Percentiles rank a stretch among this genome's conserved stretches.
phyloP scores from a whole-genome alignment of 805 yeast genomes.

The Myxozyma sirexii region DNA sequence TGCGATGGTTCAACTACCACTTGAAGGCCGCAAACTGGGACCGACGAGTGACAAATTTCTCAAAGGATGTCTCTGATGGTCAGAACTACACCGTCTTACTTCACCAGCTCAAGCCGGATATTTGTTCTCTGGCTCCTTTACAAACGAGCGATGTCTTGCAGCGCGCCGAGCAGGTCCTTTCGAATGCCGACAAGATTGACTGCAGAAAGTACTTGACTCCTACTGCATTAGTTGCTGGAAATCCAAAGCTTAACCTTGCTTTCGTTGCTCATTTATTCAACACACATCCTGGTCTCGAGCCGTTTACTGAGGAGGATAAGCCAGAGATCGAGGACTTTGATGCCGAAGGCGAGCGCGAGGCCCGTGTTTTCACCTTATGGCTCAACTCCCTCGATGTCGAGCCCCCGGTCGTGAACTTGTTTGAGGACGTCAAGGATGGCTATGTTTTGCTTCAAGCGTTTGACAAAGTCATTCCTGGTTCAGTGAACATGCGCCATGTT shows the following conservation, averaged over 20 bases:
- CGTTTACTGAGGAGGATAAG: slow-evolving; percentile 85
- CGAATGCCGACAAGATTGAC: slow-evolving; percentile 85
- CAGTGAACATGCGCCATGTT: slow-evolving; percentile 74
- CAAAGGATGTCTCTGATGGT: slow-evolving; percentile 88
- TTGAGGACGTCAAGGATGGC: slow-evolving; percentile 95
- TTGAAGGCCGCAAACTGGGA: slow-evolving; percentile 88
- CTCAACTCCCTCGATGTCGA: slow-evolving; percentile 94
- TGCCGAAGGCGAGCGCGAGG: slow-evolving; percentile 99
- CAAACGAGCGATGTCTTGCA: slow-evolving; percentile 70
- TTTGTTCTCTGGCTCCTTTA: slow-evolving; percentile 81
- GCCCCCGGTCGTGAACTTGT: slow-evolving; percentile 87
- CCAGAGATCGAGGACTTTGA: slow-evolving; percentile 97
- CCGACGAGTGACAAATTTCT: slow-evolving; percentile 83
- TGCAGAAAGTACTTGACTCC: slow-evolving; percentile 96
- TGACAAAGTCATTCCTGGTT: slow-evolving; percentile 93
- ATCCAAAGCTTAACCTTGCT: slow-evolving; percentile 94
- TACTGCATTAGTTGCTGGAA: slow-evolving; percentile 88
- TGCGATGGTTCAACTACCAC: slow-evolving; percentile 97
- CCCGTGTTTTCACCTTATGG: slow-evolving; percentile 97
- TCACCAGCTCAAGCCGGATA: slow-evolving; percentile 82
- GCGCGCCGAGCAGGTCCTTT: slow-evolving; percentile 85
- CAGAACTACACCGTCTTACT: slow-evolving; percentile 90
- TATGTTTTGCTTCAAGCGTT: slow-evolving; percentile 85
- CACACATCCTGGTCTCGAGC: slow-evolving; percentile 95
- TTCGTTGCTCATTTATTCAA: slow-evolving; percentile 97